These are phyloP conservation scores for Grosmannia penicillata DNA, from an alignment of 2,329 filamentous ascomycete species.

Conservation along the genomic window DNA sequence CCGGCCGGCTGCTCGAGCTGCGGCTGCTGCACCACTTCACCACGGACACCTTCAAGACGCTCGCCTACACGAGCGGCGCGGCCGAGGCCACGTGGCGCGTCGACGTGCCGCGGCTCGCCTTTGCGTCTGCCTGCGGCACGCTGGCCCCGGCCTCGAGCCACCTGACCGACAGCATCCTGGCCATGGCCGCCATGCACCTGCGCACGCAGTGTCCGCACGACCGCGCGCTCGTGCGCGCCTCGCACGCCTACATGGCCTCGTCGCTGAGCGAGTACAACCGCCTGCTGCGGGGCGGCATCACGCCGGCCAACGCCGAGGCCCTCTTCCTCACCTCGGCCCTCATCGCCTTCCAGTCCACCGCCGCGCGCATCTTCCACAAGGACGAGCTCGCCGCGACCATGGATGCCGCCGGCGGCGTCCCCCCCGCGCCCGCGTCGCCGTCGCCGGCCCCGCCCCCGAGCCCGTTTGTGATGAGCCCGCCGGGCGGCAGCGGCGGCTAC, in stretches of 20 bases:
- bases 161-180: slow-evolving; percentile 48
- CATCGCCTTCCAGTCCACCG: slow-evolving; percentile 52
- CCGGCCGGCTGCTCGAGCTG: slow-evolving; percentile 40
- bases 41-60: slow-evolving; percentile 42
- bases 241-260: slow-evolving; percentile 50
- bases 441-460: slow-evolving; percentile 21
- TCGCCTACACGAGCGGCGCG: slow-evolving; percentile 35
- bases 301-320: slow-evolving; percentile 43
- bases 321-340: slow-evolving; percentile 48
- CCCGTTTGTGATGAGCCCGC: too few species aligned
- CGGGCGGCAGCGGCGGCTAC: slow-evolving; percentile 23
- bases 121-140: slow-evolving; percentile 24
- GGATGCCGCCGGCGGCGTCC: not conserved
- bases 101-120: slow-evolving; percentile 45
- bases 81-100: slow-evolving; percentile 44
- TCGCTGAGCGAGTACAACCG: slow-evolving; percentile 45
- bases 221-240: slow-evolving; percentile 43
- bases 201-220: slow-evolving; percentile 42
- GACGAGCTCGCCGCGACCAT: slow-evolving; percentile 23
- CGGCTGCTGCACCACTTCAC: slow-evolving; percentile 52
- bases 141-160: slow-evolving; percentile 25
- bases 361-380: slow-evolving; percentile 46
- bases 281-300: slow-evolving; percentile 40
- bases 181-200: slow-evolving; percentile 48
- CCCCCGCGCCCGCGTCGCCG: slow-evolving; percentile 5